phyloP scores from a whole-genome alignment of 78 protist genomes.

The Isochrysis galbana region DNA sequence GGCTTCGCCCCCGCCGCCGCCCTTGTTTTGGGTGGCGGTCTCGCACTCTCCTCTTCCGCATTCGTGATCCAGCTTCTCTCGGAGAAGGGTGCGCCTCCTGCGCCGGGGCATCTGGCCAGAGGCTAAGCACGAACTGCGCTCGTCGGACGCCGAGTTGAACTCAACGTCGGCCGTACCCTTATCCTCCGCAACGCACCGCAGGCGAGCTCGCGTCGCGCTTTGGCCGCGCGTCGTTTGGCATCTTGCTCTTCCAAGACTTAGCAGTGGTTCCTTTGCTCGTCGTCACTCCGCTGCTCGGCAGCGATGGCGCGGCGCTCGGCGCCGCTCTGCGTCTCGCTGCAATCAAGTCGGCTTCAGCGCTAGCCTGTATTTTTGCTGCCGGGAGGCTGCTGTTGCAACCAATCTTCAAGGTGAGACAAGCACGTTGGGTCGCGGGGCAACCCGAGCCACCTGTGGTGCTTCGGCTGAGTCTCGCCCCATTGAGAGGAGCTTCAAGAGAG shows the following conservation, averaged over 20 bases:
- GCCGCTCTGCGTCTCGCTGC: neutral
- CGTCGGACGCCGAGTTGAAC: too few relatives aligned
- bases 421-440: neutral
- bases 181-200: too few relatives aligned
- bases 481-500: too few relatives aligned
- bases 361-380: neutral
- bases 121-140: too few relatives aligned
- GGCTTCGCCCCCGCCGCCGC: neutral
- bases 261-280: constrained; percentile 32
- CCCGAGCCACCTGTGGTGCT: neutral
- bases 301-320: neutral
- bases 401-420: neutral
- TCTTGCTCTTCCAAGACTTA: constrained; percentile 19
- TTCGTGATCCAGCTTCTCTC: constrained; percentile 22
- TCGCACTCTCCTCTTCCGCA: constrained; percentile 26
- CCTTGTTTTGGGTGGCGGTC: neutral
- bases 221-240: constrained; percentile 26
- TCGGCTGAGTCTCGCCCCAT: too few relatives aligned
- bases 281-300: constrained; percentile 22
- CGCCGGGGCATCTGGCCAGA: too few relatives aligned
- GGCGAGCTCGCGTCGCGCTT: neutral
- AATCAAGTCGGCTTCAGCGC: neutral
- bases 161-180: too few relatives aligned
- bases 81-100: neutral
- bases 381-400: neutral